Evolutionary conservation across 805 yeast genomes (phyloP), one percentile per base, ranked within the genome.

Genomic region (Candida tallmaniae): DNA sequence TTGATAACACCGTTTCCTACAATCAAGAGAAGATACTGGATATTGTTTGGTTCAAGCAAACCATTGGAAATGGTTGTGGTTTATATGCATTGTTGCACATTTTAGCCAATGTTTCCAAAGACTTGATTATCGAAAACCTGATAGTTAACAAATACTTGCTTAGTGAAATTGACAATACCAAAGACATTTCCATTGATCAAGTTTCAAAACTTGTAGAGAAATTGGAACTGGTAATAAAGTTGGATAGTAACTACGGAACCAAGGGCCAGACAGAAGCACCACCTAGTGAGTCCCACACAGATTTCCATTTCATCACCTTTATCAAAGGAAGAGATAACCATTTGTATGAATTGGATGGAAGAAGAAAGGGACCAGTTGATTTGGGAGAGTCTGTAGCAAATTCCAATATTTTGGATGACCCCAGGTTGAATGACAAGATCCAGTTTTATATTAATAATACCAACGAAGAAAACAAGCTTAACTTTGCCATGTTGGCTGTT

Each of bases 41-140:
- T 8, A 64, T 78, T 11, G 44, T 70, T n/a, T 93, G 97, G 97
- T 76, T 80, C 47, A 78, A 76, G 45, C 98, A 90, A 51, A 78
- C 88, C 1, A 76, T 93, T 12, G 76, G 74, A 42, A 90, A 90
- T 54, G 94, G 95, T 0, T 90, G 98, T 62, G 98, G 98, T 4
- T 71, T 94, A 21, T 86, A 83, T 58, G 97, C 96, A 0, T 56
- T 93, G 29, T 61, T 90, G 15, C 97, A 90, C 48, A 42, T 63
- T 1, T 48, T 74, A 23, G 45, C 66, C 21, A 75, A 75, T 44
- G 46, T 75, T 30, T 73, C 78, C 1, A 38, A 48, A 4, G 74
- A 70, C 16, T 54, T 73, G 21, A 56, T 73, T 6, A 58, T 73
- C 12, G 47, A 59, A 6, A 62, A 68, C 33, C 63, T 58, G 61